Conservation (phyloP, 2,329 filamentous ascomycete genomes). For the Paecilomyces formosus region DNA sequence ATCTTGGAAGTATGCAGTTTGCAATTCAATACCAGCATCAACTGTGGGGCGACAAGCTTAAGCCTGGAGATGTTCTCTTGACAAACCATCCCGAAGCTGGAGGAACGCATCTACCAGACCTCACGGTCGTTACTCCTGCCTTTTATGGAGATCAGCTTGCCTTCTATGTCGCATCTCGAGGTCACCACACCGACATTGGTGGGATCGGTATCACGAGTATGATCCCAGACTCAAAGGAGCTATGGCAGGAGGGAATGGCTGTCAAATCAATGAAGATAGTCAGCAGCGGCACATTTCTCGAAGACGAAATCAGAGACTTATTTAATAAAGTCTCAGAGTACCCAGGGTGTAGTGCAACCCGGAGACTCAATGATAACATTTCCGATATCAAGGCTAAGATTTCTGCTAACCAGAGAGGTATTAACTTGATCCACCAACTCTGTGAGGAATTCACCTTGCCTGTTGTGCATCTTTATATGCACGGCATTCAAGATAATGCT, state of each 20-base stretch:
- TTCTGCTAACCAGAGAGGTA: slow-evolving; percentile 75
- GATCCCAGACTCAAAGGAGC: slow-evolving; percentile 45
- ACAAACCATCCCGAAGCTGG: slow-evolving; percentile 76
- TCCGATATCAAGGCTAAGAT: slow-evolving; percentile 77
- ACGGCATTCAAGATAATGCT: slow-evolving; percentile 67
- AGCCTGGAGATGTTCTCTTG: slow-evolving; percentile 68
- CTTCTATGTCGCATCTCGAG: slow-evolving; percentile 71
- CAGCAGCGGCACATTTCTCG: slow-evolving; percentile 64
- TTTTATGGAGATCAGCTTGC: slow-evolving; percentile 66
- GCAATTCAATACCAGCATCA: slow-evolving; percentile 68
- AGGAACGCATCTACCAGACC: slow-evolving; percentile 74
- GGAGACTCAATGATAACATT: slow-evolving; percentile 69
- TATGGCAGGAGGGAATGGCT: slow-evolving; percentile 50
- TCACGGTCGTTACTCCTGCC: slow-evolving; percentile 68
- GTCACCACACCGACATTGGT: slow-evolving; percentile 72
- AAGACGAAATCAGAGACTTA: slow-evolving; percentile 61
- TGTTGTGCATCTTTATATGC: slow-evolving; percentile 72
- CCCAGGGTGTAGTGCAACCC: slow-evolving; percentile 65
- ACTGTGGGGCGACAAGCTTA: slow-evolving; percentile 65
- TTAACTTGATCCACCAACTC: slow-evolving; percentile 60
- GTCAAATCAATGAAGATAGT: slow-evolving; percentile 61
- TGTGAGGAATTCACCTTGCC: slow-evolving; percentile 67
- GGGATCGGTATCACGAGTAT: slow-evolving; percentile 67
- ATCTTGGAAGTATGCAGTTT: slow-evolving; percentile 73
- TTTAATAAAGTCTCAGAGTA: slow-evolving; percentile 62